These are phyloP conservation scores for Tolypocladium guangdongense DNA, from an alignment of 2,329 filamentous ascomycete species.

Conservation along the genomic window DNA sequence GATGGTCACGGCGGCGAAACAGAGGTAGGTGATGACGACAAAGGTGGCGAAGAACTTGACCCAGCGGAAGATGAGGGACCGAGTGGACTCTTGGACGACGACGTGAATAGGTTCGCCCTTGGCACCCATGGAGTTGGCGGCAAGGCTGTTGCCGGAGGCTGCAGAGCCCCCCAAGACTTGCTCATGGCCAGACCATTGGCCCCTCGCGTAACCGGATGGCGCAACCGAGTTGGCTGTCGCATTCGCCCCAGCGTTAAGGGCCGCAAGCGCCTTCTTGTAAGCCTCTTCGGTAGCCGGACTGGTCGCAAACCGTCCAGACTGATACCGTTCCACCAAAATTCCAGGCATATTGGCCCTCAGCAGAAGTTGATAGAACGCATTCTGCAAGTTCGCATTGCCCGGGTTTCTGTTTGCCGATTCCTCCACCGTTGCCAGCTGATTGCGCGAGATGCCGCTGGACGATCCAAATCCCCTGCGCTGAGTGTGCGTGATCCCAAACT, in stretches of 20 bases:
- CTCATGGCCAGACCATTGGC: slow-evolving; percentile 19
- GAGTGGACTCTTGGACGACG: slow-evolving; percentile 82
- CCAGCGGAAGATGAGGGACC: slow-evolving; percentile 78
- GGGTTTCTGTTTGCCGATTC: slow-evolving; percentile 90
- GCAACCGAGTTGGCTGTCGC: slow-evolving; percentile 11
- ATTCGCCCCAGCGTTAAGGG: slow-evolving; percentile 19
- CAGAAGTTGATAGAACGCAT: slow-evolving; percentile 86
- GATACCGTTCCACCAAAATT: slow-evolving; percentile 83
- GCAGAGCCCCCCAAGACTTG: slow-evolving; percentile 18
- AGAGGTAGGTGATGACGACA: slow-evolving; percentile 66
- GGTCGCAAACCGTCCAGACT: slow-evolving; percentile 73
- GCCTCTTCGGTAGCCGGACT: slow-evolving; percentile 68
- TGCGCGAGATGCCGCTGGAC: slow-evolving; percentile 41
- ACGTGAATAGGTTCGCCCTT: slow-evolving; percentile 89
- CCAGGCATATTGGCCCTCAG: slow-evolving; percentile 87
- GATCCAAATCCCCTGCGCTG: slow-evolving; percentile 29
- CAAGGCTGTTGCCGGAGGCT: slow-evolving; percentile 8
- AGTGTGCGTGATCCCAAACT: background rate
- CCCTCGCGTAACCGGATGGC: slow-evolving; percentile 11
- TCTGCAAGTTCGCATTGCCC: slow-evolving; percentile 75
- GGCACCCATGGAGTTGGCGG: slow-evolving; percentile 40
- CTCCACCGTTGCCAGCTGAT: slow-evolving; percentile 73
- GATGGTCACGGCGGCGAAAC: slow-evolving; percentile 68
- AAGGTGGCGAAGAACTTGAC: slow-evolving; percentile 78
- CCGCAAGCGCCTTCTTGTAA: slow-evolving; percentile 61